Base-by-base conservation (phyloP, 2,329 filamentous ascomycete genomes). In the Alternaria rosae region DNA sequence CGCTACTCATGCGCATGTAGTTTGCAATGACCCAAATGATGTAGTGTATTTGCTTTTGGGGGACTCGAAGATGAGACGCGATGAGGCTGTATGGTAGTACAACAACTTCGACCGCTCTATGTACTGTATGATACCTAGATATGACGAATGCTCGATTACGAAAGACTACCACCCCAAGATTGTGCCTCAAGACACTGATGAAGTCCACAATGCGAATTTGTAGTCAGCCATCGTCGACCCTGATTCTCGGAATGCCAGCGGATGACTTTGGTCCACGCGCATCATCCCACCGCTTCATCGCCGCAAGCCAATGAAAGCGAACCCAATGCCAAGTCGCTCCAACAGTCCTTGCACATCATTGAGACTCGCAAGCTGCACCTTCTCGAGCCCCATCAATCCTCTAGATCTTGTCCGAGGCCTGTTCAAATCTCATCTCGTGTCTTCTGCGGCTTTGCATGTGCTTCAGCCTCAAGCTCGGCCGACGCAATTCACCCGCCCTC, bases 401-500 rank as follows among this genome's bases (percentile, higher is more conserved):
- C 12, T n/a, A 1, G 6, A 43, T 38, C 11, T 20, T 10, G 38
- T 10, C 17, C 21, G 2, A 4, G 17, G 20, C 25, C 35, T 17
- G 21, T 20, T 15, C 2, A 5, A 6, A 6, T 17, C 30, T 8
- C 38, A 47, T 26, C 42, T 26, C 32, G 48, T 15, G 20, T 23
- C 5, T 26, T 48, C 17, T 4, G 47, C 20, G 20, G 47, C 3
- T 42, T 59, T 48, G 43, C 43, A 50, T 26, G 21, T 55, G 50
- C 61, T 38, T 26, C 57, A 35, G 38, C 35, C 38, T 61, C 30
- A 5, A 53, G 51, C 56, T 62, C 56, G 53, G 55, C 59, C 56
- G 53, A 57, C 35, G 23, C 5, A 51, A 28, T 32, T 23, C 23
- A 32, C 8, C 30, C 48, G 58, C 41, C 30, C 47, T 51, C 61